Conservation (phyloP, 352 stramenopile genomes). For the Discostella stelligera region DNA sequence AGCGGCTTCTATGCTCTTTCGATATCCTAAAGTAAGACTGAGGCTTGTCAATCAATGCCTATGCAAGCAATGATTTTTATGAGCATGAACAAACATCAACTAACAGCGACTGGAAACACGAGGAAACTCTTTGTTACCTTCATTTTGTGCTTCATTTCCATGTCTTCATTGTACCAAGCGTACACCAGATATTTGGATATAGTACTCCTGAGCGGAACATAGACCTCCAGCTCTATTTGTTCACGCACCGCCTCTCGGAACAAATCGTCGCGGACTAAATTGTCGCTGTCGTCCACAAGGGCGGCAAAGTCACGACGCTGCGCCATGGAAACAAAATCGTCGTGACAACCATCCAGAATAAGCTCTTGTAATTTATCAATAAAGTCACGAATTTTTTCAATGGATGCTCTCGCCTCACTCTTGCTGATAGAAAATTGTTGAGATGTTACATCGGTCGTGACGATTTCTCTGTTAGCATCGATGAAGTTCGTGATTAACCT, state of each 20-base stretch:
- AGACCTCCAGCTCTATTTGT: conserved; percentile 80
- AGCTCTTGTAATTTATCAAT: conserved; percentile 74
- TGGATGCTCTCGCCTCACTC: conserved; percentile 39
- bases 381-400: conserved; percentile 66
- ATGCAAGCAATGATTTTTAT: neutral
- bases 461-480: conserved; percentile 47
- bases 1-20: conserved; percentile 54
- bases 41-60: conserved; percentile 52
- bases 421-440: conserved; percentile 42
- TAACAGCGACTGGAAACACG: neutral
- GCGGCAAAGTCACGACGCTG: conserved; percentile 50
- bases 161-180: conserved; percentile 76
- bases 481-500: conserved; percentile 67
- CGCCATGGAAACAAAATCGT: conserved; percentile 67
- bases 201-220: conserved; percentile 71
- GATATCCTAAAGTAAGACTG: conserved; percentile 64
- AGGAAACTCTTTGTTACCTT: conserved; percentile 32
- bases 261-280: conserved; percentile 52
- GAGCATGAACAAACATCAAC: neutral
- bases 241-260: conserved; percentile 70
- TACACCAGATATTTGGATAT: conserved; percentile 77
- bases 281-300: conserved; percentile 36
- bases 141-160: conserved; percentile 79
- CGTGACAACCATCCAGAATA: conserved; percentile 66
- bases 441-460: conserved; percentile 29